Base-by-base conservation (phyloP, 352 stramenopile genomes). In the Bremia lactucae region DNA sequence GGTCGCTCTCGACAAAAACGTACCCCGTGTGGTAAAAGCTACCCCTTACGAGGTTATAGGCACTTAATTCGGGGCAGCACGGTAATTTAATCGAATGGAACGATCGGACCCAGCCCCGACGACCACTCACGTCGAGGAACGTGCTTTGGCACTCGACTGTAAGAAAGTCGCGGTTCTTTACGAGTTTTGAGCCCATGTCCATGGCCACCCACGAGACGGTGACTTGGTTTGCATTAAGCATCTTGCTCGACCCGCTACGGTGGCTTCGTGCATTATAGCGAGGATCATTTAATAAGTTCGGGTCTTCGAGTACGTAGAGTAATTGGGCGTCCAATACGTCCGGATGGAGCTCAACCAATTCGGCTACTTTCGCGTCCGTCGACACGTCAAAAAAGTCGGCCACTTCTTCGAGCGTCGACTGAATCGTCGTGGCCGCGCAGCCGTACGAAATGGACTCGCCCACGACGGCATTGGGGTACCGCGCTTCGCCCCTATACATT, bases 81-180 rank as follows among this genome's bases (percentile, higher is more conserved):
- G 66, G 56, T 31, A 88, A 44, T 28, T 78, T 82, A 47, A 88
- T 72, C 18, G 68, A 83, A 45, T 83, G 71, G 43, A 72, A 79
- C 2, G 70, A 83, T 0, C 72, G 75, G 19, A 83, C 75, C 72
- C 72, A 88, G 10, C 75, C 75, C 4, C 69, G 60, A 19, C 65
- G 66, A 13, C 71, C 71, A 31, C 63, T 82, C 4, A 65, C 60
- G 43, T 86, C 72, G 13, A 62, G 47, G 42, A 86, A 86, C 7
- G 67, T 65, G 55, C 80, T 76, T 45, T 88, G 76, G 46, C 73
- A 88, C 52, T 88, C 76, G 25, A 88, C 62, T 7, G 68, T 78
- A 38, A 81, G 51, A 37, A 81, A 85, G 42, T 86, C 75, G 14
- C 75, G 70, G 53, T 82, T 68, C 53, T 74, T 77, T 36, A 84